Evolutionary conservation across 495 filamentous ascomycete genomes (phyloP).

Genomic region (Lepraria neglecta): DNA sequence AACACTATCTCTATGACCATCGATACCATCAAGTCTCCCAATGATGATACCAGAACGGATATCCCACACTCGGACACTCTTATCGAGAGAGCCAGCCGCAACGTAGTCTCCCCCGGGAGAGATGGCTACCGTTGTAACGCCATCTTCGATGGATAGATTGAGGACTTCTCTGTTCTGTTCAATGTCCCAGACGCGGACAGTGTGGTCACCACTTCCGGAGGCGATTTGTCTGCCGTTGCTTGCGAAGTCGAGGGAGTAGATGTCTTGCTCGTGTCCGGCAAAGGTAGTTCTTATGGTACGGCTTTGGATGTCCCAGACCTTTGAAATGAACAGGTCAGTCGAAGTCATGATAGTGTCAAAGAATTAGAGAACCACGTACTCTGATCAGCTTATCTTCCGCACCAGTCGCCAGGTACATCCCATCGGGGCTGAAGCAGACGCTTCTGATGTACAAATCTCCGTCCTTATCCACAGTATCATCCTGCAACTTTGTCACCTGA

Average conservation of each 20-base stretch:
- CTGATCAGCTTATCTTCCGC: slow-evolving; percentile 89
- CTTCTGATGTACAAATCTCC: slow-evolving; percentile 87
- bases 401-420: slow-evolving; percentile 80
- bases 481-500: slow-evolving; percentile 71
- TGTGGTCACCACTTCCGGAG: slow-evolving; percentile 81
- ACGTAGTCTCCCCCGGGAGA: slow-evolving; percentile 83
- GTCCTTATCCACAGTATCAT: slow-evolving; percentile 74
- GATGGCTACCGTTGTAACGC: slow-evolving; percentile 86
- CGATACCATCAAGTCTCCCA: slow-evolving; percentile 71
- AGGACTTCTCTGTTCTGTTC: slow-evolving; percentile 65
- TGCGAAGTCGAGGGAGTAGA: slow-evolving; percentile 88
- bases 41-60: slow-evolving; percentile 71
- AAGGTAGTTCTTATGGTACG: slow-evolving; percentile 77
- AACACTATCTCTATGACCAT: slow-evolving; percentile 88
- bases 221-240: slow-evolving; percentile 82
- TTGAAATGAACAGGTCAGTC: slow-evolving; percentile 21
- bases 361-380: slow-evolving; percentile 45
- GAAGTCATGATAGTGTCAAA: slow-evolving; percentile 8
- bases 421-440: slow-evolving; percentile 89
- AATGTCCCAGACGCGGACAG: slow-evolving; percentile 85
- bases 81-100: slow-evolving; percentile 80
- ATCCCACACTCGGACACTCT: slow-evolving; percentile 89
- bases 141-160: slow-evolving; percentile 79
- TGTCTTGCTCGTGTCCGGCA: slow-evolving; percentile 82
- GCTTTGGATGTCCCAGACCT: slow-evolving; percentile 83